Evolutionary conservation across 164 flowering plant species (phyloP).

Genomic region (Cinnamomum micranthum): DNA sequence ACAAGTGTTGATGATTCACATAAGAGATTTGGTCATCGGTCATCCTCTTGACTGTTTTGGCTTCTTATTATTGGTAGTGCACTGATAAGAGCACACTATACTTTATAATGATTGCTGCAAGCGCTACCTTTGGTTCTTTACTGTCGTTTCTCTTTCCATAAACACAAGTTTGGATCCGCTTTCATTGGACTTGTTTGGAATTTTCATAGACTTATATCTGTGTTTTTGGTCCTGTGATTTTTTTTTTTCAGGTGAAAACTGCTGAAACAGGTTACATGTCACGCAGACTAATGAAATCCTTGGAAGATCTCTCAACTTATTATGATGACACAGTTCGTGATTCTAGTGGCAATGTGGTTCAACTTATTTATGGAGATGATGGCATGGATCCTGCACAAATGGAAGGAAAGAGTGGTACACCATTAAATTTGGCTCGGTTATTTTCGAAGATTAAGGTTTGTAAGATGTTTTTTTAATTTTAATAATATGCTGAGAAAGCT

Average conservation of each 20-base stretch:
- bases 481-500: not conserved
- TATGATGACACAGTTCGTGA: slow-evolving; percentile 85
- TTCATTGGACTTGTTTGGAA: not conserved
- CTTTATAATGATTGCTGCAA: not conserved
- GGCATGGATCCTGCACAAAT: slow-evolving; percentile 94
- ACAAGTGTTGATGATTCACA: no score
- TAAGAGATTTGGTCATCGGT: no score
- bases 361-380: slow-evolving; percentile 95
- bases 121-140: not conserved
- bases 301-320: slow-evolving; percentile 78
- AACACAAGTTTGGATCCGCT: not conserved
- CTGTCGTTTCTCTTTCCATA: not conserved
- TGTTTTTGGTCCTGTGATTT: not conserved
- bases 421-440: slow-evolving; percentile 75
- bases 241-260: slow-evolving; percentile 77
- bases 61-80: no score
- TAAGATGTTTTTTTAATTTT: not conserved
- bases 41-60: no score
- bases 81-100: not conserved
- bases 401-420: slow-evolving; percentile 76
- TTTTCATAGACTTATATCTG: not conserved
- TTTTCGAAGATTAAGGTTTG: slow-evolving; percentile 68
- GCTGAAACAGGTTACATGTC: slow-evolving; percentile 99
- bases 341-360: slow-evolving; percentile 74
- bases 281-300: slow-evolving; percentile 83